phyloP scores from a whole-genome alignment of 495 filamentous ascomycete species.

The Recurvomyces mirabilis region DNA sequence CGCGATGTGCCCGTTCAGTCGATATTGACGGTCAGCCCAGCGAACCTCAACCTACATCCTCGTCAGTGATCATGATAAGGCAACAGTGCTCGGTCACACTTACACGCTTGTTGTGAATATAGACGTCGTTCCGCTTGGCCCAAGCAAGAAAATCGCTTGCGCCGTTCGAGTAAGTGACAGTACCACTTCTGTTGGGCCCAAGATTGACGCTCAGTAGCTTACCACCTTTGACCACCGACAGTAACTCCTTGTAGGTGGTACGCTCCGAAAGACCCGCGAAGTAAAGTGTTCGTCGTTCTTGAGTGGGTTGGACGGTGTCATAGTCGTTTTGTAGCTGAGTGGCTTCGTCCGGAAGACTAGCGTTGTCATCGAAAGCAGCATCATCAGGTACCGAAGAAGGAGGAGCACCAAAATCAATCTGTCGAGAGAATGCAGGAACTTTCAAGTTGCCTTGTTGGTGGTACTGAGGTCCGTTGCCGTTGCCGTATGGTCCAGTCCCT shows the following conservation, averaged over 20 bases:
- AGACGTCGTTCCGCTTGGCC: constrained; percentile 54
- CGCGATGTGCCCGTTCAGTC: constrained; percentile 52
- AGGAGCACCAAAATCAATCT: constrained; percentile 12
- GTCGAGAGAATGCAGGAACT: constrained; percentile 1
- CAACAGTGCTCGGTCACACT: constrained; percentile 17
- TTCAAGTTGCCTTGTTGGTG: neutral
- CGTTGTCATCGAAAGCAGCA: constrained; percentile 5
- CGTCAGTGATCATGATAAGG: constrained; percentile 17
- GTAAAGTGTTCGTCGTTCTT: constrained; percentile 50
- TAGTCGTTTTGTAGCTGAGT: constrained; percentile 27
- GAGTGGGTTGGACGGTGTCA: constrained; percentile 22
- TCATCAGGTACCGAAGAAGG: constrained; percentile 11
- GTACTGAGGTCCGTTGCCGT: neutral
- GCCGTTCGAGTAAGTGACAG: constrained; percentile 59
- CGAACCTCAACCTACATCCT: constrained; percentile 48
- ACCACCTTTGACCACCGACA: constrained; percentile 56
- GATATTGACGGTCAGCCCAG: constrained; percentile 67
- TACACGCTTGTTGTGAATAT: constrained; percentile 59
- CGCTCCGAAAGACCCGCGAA: constrained; percentile 53
- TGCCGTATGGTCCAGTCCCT: constrained; percentile 1
- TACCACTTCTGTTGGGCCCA: constrained; percentile 50
- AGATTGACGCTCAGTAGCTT: constrained; percentile 58
- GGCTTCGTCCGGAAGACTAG: constrained; percentile 25
- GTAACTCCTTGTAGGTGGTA: constrained; percentile 54
- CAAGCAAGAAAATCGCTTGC: constrained; percentile 51